These are phyloP conservation scores for Lecanicillium sp. DNA, from an alignment of 2,329 filamentous ascomycete genomes.

Conservation along the genomic window DNA sequence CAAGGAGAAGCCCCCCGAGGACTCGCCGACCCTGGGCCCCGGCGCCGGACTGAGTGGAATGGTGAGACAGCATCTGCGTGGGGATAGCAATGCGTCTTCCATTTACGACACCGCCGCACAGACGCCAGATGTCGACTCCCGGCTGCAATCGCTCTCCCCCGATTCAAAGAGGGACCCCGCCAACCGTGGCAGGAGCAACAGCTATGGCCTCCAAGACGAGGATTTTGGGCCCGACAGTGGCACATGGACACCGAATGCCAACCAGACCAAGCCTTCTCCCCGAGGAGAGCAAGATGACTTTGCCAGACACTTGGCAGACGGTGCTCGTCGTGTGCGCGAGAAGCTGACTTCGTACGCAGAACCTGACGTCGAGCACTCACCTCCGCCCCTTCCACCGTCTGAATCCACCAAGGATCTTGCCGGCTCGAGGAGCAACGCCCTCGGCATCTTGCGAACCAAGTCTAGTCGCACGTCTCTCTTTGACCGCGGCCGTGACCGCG, in stretches of 20 bases:
- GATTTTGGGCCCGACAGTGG: conserved; percentile 20
- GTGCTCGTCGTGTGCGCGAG: conserved; percentile 66
- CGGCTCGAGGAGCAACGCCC: conserved; percentile 44
- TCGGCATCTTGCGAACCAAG: conserved; percentile 60
- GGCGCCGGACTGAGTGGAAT: conserved; percentile 66
- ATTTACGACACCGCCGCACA: conserved; percentile 53
- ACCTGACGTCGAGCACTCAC: conserved; percentile 42
- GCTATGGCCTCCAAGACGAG: conserved; percentile 18
- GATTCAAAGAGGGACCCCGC: conserved; percentile 31
- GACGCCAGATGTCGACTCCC: conserved; percentile 24
- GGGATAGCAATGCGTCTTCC: conserved; percentile 75
- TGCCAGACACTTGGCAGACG: conserved; percentile 63
- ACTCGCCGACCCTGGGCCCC: conserved; percentile 77
- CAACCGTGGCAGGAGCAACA: conserved; percentile 13
- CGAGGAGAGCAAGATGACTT: conserved; percentile 62
- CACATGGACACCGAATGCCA: conserved; percentile 13
- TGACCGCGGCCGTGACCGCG: conserved; percentile 39
- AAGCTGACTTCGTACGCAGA: conserved; percentile 65
- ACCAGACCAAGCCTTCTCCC: conserved; percentile 22
- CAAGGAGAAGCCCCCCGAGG: conserved; percentile 31
- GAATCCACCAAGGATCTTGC: conserved; percentile 29
- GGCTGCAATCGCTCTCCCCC: conserved; percentile 18
- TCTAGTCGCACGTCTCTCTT: conserved; percentile 61
- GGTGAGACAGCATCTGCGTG: conserved; percentile 77
- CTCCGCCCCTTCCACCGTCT: conserved; percentile 22